These are phyloP conservation scores for Myriosclerotinia curreyana DNA, from an alignment of 2,329 filamentous ascomycete genomes.

Conservation along the genomic window DNA sequence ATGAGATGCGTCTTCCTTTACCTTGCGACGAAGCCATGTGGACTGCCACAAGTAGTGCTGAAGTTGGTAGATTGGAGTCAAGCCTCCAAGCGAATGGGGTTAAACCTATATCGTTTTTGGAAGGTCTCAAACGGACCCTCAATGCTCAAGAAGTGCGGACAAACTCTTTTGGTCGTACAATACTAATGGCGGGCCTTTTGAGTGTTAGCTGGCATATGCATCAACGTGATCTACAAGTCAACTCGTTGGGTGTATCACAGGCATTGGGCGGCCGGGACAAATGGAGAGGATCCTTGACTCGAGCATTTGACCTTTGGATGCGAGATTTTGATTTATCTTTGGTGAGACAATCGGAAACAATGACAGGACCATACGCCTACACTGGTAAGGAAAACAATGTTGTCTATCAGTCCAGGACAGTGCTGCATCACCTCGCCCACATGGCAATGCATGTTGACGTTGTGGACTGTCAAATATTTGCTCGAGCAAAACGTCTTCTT, in stretches of 20 bases:
- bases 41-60: slow-evolving; percentile 82
- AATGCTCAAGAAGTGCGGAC: slow-evolving; percentile 83
- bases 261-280: slow-evolving; percentile 84
- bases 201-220: slow-evolving; percentile 98
- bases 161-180: slow-evolving; percentile 88
- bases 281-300: slow-evolving; percentile 81
- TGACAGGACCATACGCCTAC: slow-evolving; percentile 54
- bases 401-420: slow-evolving; percentile 83
- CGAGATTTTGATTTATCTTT: slow-evolving; percentile 83
- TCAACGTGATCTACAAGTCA: slow-evolving; percentile 89
- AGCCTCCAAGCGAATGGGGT: slow-evolving; percentile 77
- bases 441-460: slow-evolving; percentile 98
- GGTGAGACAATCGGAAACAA: slow-evolving; percentile 51
- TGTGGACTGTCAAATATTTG: slow-evolving; percentile 96
- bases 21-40: slow-evolving; percentile 92
- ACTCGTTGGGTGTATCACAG: slow-evolving; percentile 74
- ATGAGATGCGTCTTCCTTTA: slow-evolving; percentile 86
- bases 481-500: slow-evolving; percentile 77
- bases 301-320: slow-evolving; percentile 93
- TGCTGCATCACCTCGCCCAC: slow-evolving; percentile 89
- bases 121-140: slow-evolving; percentile 84
- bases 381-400: slow-evolving; percentile 59
- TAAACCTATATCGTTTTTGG: slow-evolving; percentile 82
- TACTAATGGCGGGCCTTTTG: slow-evolving; percentile 88
- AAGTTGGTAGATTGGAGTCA: slow-evolving; percentile 80